Evolutionary conservation across 805 yeast genomes (phyloP), one percentile per base, ranked within the genome.

Genomic region (Metschnikowia baotianmanensis): DNA sequence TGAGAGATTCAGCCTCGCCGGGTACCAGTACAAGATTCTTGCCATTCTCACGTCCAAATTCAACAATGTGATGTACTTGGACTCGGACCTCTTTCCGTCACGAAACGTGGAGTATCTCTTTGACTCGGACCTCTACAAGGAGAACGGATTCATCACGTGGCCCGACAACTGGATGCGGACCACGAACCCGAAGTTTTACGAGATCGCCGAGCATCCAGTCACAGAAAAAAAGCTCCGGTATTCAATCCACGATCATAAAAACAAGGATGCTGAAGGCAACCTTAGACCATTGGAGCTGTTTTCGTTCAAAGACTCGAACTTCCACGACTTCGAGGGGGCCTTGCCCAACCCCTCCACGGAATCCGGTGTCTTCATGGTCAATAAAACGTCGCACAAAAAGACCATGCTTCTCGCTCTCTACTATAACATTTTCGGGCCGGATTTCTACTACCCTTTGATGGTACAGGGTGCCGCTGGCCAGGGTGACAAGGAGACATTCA

Each of bases 401-500:
- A 80, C 87, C 0, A 56, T 83, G 32, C 56, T 82, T 20, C 59
- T 84, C 34, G 68, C 85, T 3, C 63, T 79, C 29, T 83, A 82
- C 58, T 84, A 84, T 58, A 83, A 84, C 50, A 60, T 79, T 1
- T 64, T 53, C 58, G 90, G 91, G 0, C 88, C 88, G 1, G 59
- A 68, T 7, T 79, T 74, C 62, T 84, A 78, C 57, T 84, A 83
- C 52, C 83, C 82, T 9, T 59, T 84, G 42, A 67, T 84, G 48
- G 76, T 86, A 0, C 90, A 83, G 55, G 87, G 87, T 4, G 69
- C 78, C 19, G 80, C 87, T 1, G 91, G 91, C 20, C 85, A 83
- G 64, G 90, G 91, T 37, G 91, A 84, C 55, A 84, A 84, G 56
- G 91, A 84, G 54, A 82, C 91, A 0, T 83, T 82, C 50, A 73